Base-by-base conservation (phyloP, 129 eudicot genomes). In the Rutidosis leptorrhynchoides region DNA sequence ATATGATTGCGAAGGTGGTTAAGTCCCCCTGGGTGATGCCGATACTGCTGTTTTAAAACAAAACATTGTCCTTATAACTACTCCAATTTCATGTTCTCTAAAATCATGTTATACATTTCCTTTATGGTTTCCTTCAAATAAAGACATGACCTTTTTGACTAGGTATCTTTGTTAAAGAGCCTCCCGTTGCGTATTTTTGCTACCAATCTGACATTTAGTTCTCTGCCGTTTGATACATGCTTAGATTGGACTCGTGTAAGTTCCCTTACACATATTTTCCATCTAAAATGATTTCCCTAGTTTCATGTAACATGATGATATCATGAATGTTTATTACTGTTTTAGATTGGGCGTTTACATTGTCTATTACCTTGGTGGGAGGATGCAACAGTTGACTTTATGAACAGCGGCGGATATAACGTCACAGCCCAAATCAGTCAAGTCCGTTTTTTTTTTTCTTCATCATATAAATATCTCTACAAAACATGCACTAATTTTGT, bases 291-390 rank as follows among this genome's bases (percentile, higher is more conserved):
- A 14, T 49, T 67, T 49, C 32, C 6, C 7, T n/a, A 1, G 19
- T 51, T 24, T 74, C 45, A 46, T 27, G 32, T 2, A 59, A 46
- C 49, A 29, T n/a, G n/a, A n/a, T n/a, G n/a, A n/a, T n/a, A n/a
- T n/a, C n/a, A n/a, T 7, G 25, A 46, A 25, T 49, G 42, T 20
- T 58, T 26, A 29, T 48, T 57, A 30, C 33, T 53, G 17, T 67
- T 29, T 26, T 80, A 93, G 99, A 72, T 93, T 61, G 95, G 96
- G 4, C 99, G 96, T 11, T 72, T 93, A 71, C 99, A 86, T 82
- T 89, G 96, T 68, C 74, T 74, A 12, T 58, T 93, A 61, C 99
- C 99, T 25, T 89, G 99, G 99, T 93, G 99, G 99, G 95, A 74
- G 51, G 96, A 93, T 16, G 81, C 90, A n/a, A 88, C 96, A 20